These are phyloP conservation scores for Cladophialophora yegresii DNA, from an alignment of 2,329 filamentous ascomycete genomes.

Conservation along the genomic window DNA sequence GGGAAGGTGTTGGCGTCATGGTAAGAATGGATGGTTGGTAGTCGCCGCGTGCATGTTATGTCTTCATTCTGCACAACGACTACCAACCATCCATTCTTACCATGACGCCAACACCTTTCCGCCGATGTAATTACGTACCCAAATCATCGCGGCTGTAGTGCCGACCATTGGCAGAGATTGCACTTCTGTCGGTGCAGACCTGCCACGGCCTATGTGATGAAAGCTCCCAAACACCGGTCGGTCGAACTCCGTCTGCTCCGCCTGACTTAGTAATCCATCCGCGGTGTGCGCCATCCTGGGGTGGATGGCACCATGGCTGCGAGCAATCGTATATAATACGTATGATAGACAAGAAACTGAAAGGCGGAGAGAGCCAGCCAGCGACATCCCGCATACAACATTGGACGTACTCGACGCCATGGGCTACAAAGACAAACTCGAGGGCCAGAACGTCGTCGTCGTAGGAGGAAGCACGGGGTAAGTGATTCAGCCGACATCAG, in stretches of 20 bases:
- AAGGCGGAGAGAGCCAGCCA: not conserved
- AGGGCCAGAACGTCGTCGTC: slow-evolving; percentile 24
- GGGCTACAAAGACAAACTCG: slow-evolving; percentile 27
- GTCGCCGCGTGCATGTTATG: no score
- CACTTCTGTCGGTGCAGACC: not conserved
- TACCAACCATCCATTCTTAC: no score
- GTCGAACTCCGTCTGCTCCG: slow-evolving; percentile 3
- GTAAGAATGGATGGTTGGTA: no score
- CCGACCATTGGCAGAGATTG: not conserved
- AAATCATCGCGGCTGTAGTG: not conserved
- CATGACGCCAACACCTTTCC: no score
- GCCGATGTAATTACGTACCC: no score
- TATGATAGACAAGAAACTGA: not conserved
- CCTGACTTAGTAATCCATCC: slow-evolving; percentile 1
- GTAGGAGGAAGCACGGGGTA: slow-evolving; percentile 31
- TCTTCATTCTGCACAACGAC: no score
- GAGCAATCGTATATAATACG: not conserved
- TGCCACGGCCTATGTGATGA: not conserved
- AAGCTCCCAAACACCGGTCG: not conserved
- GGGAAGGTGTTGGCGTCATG: no score
- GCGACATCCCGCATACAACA: no score
- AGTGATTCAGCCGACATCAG: not conserved
- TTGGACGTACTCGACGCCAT: not conserved
- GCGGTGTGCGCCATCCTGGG: not conserved
- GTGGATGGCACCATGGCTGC: not conserved